These are phyloP conservation scores for Pseudogymnoascus sp. DNA, from an alignment of 2,329 filamentous ascomycete genomes.

Conservation along the genomic window DNA sequence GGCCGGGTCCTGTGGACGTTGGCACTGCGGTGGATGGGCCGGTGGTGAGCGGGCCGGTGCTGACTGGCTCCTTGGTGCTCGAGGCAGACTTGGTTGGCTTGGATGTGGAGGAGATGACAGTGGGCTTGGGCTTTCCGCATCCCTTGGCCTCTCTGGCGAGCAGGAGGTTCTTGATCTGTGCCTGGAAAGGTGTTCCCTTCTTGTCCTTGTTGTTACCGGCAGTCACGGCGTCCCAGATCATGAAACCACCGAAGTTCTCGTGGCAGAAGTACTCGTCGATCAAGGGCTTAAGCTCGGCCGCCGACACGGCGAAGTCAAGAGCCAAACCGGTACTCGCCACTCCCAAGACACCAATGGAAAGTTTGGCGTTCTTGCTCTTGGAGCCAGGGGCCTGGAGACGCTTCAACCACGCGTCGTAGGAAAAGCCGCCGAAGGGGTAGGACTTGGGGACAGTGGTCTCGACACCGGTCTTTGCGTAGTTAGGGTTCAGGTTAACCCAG, in stretches of 20 bases:
- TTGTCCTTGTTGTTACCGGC: slow-evolving; percentile 16
- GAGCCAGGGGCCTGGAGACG: slow-evolving; percentile 13
- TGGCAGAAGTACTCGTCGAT: slow-evolving; percentile 17
- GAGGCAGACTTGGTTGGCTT: background rate
- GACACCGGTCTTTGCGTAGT: slow-evolving; percentile 6
- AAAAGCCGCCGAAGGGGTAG: slow-evolving; percentile 15
- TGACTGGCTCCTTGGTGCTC: background rate
- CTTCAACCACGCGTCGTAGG: slow-evolving; percentile 20
- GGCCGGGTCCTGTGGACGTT: background rate
- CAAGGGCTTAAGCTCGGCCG: slow-evolving; percentile 18
- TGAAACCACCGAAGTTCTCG: slow-evolving; percentile 26
- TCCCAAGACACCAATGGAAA: slow-evolving; percentile 22
- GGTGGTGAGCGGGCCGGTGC: background rate
- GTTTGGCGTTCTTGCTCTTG: slow-evolving; percentile 20
- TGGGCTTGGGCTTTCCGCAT: background rate
- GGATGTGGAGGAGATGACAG: background rate
- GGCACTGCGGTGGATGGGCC: no score
- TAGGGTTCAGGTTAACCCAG: slow-evolving; percentile 14
- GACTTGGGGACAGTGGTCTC: background rate
- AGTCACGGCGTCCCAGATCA: slow-evolving; percentile 26
- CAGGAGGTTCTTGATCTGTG: slow-evolving; percentile 8
- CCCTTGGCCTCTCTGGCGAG: background rate
- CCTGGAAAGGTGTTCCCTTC: background rate
- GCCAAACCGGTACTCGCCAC: background rate
- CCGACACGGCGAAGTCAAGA: slow-evolving; percentile 18